These are phyloP conservation scores for Somion occarium DNA, from an alignment of 1,284 basidiomycete genomes.

Conservation along the genomic window DNA sequence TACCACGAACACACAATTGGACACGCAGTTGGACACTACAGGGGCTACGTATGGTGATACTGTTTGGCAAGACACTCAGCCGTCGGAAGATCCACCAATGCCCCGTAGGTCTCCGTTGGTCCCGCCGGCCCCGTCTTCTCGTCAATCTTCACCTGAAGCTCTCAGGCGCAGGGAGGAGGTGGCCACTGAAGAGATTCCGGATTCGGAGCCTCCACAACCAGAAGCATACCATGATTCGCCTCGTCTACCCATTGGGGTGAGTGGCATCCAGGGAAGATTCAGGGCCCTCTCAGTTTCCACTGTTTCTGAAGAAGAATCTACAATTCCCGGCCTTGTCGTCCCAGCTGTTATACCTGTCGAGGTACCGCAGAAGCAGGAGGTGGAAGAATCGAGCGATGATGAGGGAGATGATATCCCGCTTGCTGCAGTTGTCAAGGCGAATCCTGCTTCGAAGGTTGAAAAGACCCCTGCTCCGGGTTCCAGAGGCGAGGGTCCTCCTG, in stretches of 20 bases:
- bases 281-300: not conserved
- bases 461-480: not conserved
- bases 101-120: not conserved
- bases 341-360: constrained; percentile 7
- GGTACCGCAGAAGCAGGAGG: not conserved
- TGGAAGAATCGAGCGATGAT: constrained; percentile 8
- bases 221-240: not conserved
- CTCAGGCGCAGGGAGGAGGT: too few relatives aligned
- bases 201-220: not conserved
- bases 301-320: not conserved
- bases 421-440: not conserved
- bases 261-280: not conserved
- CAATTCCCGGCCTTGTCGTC: constrained; percentile 5
- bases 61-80: not conserved
- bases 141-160: not conserved
- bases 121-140: not conserved
- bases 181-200: not conserved
- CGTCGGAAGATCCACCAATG: not conserved
- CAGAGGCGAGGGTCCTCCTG: not conserved
- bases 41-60: constrained; percentile 5
- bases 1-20: constrained; percentile 13
- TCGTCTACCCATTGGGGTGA: not conserved
- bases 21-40: constrained; percentile 12
- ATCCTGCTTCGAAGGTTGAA: not conserved
- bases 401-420: constrained; percentile 21